A percentile compares a stretch with the other conserved stretches of the same genome.
Evolutionary conservation across 257 asterid genomes (phyloP).

Genomic region (Henckelia pumila): DNA sequence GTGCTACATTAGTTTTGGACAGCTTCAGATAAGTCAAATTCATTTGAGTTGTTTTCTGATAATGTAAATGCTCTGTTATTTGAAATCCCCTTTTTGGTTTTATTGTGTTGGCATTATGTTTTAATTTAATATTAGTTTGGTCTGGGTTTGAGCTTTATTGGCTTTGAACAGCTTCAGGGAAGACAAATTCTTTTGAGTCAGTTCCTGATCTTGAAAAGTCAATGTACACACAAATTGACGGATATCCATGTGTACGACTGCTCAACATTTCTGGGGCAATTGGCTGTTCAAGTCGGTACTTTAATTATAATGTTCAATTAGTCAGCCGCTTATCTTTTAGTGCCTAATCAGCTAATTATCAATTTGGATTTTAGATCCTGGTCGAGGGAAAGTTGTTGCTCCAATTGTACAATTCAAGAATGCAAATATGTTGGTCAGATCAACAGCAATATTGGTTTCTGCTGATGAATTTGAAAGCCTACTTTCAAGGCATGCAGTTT

Average conservation of each 20-base stretch:
- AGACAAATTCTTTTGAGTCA: slow-evolving; percentile 61
- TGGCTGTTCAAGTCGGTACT: slow-evolving; percentile 90
- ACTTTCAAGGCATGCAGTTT: slow-evolving; percentile 58
- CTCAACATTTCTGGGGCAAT: slow-evolving; percentile 95
- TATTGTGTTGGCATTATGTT: slow-evolving; percentile 1
- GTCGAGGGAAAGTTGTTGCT: slow-evolving; percentile 79
- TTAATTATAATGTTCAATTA: slow-evolving; percentile 13
- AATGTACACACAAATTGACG: slow-evolving; percentile 78
- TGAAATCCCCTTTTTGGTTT: background rate
- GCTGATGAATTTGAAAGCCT: slow-evolving; percentile 71
- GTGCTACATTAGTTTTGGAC: background rate
- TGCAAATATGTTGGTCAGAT: slow-evolving; percentile 46
- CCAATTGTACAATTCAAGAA: slow-evolving; percentile 62
- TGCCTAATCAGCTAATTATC: slow-evolving; percentile 16
- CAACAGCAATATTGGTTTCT: slow-evolving; percentile 68
- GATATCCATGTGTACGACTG: slow-evolving; percentile 92
- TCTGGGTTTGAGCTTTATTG: slow-evolving; percentile 18
- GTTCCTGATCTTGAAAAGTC: slow-evolving; percentile 97
- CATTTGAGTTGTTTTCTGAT: slow-evolving; percentile 9
- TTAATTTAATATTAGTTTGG: background rate
- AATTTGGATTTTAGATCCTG: slow-evolving; percentile 65
- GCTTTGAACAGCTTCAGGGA: slow-evolving; percentile 51
- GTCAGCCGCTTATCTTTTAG: background rate
- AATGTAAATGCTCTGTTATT: slow-evolving; percentile 5
- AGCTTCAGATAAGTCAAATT: slow-evolving; percentile 5